phyloP scores from a whole-genome alignment of 345 rosid genomes.

The Populus davidiana region DNA sequence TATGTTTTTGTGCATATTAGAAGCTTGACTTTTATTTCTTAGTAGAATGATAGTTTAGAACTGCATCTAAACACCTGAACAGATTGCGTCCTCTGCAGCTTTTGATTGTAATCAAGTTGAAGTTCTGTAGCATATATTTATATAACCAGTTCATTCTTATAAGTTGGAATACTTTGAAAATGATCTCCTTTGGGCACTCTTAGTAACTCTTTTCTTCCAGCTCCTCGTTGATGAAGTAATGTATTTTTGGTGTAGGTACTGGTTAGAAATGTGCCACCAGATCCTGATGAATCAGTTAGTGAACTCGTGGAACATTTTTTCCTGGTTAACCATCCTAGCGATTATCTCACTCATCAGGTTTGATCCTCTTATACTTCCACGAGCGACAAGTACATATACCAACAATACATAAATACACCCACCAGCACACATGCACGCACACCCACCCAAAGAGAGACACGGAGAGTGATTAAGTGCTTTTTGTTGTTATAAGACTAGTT shows the following conservation, averaged over 20 bases:
- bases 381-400: neutral
- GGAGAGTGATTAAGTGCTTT: neutral
- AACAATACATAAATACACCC: neutral
- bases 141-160: neutral
- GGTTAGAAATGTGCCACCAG: conserved; percentile 83
- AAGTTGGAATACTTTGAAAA: neutral
- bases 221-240: conserved; percentile 2
- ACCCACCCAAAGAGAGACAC: too few relatives aligned
- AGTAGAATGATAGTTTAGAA: too few relatives aligned
- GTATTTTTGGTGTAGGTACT: conserved; percentile 53
- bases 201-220: neutral
- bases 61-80: too few relatives aligned
- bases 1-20: too few relatives aligned
- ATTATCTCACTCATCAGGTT: conserved; percentile 85
- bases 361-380: conserved; percentile 10
- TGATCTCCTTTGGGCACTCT: neutral
- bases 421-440: neutral
- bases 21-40: too few relatives aligned
- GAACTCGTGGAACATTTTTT: conserved; percentile 89
- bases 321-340: conserved; percentile 82
- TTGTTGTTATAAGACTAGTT: neutral
- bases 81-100: too few relatives aligned
- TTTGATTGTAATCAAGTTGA: too few relatives aligned
- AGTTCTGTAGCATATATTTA: too few relatives aligned
- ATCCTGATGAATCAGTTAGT: conserved; percentile 80